Base-by-base conservation (phyloP, 176 grass and related monocot genomes). In the Saccharum officinarum region DNA sequence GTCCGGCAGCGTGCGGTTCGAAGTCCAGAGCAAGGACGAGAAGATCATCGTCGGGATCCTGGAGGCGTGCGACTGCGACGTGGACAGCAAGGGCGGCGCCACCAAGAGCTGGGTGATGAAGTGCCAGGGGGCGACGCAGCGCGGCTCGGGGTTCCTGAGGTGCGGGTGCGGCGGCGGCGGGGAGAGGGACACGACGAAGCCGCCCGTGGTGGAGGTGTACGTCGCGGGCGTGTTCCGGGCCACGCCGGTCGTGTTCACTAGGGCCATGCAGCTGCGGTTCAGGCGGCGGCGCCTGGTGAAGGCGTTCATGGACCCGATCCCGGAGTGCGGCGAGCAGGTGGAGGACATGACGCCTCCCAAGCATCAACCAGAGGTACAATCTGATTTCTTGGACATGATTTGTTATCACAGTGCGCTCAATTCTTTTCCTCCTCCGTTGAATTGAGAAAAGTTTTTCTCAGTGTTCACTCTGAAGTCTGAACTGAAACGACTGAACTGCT, bases 1-100 rank as follows among this genome's bases (percentile, higher is more conserved):
- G 47, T 64, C 76, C 20, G 84, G 95, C 79, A 88, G 95, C 76
- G 88, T 90, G 82, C 88, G 93, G 28, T 97, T 95, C 81, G 88
- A 93, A 71, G 88, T 97, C 52, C 76, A 83, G 52, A 82, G 76
- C 81, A 67, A 37, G 74, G 79, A 81, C 37, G 84, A 91, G 84
- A 55, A 87, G 66, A 71, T 97, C 31, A 60, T 97, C 16, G 47
- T 82, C 8, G 95, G 95, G 42, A 90, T 88, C 70, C 65, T 95
- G 26, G 92, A 97, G 66, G 82, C 69, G 71, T 81, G 86, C 67
- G 72, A 89, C 71, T 81, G 86, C 67, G 71, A 78, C 67, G 63
- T 39, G 22, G 81, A 75, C 14, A n/a, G 62, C 14, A 30, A 46
- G 38, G 17, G 36, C 42, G 2, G 3, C 4, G 20, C 6, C 42